A percentile compares a stretch with the other conserved stretches of the same genome.
These are phyloP conservation scores for Calonectria honghensis DNA, from an alignment of 2,329 filamentous ascomycete species.

Conservation along the genomic window DNA sequence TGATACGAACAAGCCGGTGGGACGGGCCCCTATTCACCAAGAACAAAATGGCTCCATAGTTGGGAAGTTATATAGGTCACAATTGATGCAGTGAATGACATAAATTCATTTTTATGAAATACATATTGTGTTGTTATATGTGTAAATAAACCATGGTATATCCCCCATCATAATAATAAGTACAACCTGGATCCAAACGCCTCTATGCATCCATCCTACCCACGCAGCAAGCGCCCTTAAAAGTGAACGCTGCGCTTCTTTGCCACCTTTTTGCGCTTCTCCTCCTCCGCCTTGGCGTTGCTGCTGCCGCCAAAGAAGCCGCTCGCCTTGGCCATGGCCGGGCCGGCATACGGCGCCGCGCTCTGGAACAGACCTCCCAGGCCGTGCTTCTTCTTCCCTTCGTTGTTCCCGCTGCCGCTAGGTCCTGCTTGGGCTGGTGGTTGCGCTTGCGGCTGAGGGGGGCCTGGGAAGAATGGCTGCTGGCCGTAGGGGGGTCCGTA, in stretches of 20 bases:
- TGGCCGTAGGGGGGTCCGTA: slow-evolving; percentile 46
- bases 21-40: neutral
- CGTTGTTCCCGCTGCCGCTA: slow-evolving; percentile 43
- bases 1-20: neutral
- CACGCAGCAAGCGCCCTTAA: slow-evolving; percentile 46
- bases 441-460: slow-evolving; percentile 44
- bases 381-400: slow-evolving; percentile 53
- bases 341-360: slow-evolving; percentile 59
- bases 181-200: slow-evolving; percentile 39
- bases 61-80: neutral
- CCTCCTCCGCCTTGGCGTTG: slow-evolving; percentile 58
- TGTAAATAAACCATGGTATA: slow-evolving; percentile 52
- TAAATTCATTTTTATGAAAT: slow-evolving; percentile 34
- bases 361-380: slow-evolving; percentile 57
- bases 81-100: neutral
- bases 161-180: slow-evolving; percentile 44
- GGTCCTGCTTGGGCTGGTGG: slow-evolving; percentile 40
- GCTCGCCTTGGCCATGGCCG: slow-evolving; percentile 66
- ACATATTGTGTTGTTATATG: slow-evolving; percentile 24
- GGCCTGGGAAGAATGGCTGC: slow-evolving; percentile 51
- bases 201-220: slow-evolving; percentile 21
- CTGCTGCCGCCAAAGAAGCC: slow-evolving; percentile 63
- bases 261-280: slow-evolving; percentile 64
- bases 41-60: neutral
- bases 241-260: slow-evolving; percentile 71